Evolutionary conservation across 2,329 filamentous ascomycete genomes (phyloP), one percentile per base, ranked within the genome.

Genomic region (Blastomyces percursus): DNA sequence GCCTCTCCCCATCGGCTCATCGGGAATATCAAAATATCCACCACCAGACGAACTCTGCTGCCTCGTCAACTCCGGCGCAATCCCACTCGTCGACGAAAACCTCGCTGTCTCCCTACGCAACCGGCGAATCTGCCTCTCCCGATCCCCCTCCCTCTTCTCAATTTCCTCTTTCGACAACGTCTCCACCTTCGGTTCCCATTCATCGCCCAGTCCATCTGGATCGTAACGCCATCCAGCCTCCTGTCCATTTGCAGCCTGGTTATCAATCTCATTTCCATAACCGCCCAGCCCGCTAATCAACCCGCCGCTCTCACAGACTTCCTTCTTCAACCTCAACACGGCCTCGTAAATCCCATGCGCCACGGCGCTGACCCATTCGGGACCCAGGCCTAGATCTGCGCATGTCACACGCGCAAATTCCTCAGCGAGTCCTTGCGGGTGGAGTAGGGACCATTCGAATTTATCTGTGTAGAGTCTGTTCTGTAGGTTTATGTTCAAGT

Each of bases 261-360:
- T 96, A 67, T 93, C 90, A 59, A 96, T 86, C 65, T 95, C 90
- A 16, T 79, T 77, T 9, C 84, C 83, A 68, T 83, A 83, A 21
- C 82, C 86, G 63, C 84, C 84, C 79, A 86, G 85, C 50, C 88
- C 88, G 19, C 85, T 81, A n/a, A 96, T 86, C 8, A 96, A 78
- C 0, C 91, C 91, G 46, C 91, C 91, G 48, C 91, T 91, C 74
- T 97, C 94, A 71, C 92, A 96, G 0, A 92, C 91, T 72, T 97
- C 94, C 75, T 99, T 99, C 78, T 97, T 97, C 40, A 96, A 79
- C 56, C 90, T 88, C 66, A 97, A 76, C 0, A 95, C 91, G 11
- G 94, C 90, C 75, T 99, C 94, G 75, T 97, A 97, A 68, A 99
- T 97, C 42, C 92, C 94, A 72, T 96, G 93, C 16, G 94, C 90